Percentiles rank a stretch among this genome's conserved stretches.
Evolutionary conservation across 116 monocot species (phyloP).

Genomic region (Phalaenopsis hybrid): DNA sequence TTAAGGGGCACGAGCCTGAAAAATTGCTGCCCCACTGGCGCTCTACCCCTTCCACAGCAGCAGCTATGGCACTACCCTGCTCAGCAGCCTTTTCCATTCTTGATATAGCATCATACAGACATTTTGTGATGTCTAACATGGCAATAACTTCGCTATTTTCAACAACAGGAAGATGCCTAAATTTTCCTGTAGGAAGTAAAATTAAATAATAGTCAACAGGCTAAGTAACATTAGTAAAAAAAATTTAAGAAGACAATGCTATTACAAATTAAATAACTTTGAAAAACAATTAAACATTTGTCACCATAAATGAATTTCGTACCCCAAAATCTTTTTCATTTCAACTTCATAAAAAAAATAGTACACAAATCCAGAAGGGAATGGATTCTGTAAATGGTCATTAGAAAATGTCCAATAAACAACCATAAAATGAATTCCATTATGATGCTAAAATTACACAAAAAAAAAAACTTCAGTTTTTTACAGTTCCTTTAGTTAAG

Average conservation of each 20-base stretch:
- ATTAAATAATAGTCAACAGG: background rate
- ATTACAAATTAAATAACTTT: background rate
- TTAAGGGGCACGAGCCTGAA: conserved; percentile 33
- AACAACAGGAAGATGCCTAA: conserved; percentile 97
- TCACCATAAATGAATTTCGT: no score
- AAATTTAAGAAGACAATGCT: background rate
- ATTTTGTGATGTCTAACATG: conserved; percentile 89
- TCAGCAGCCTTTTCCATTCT: conserved; percentile 96
- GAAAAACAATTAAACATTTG: background rate
- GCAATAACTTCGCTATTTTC: conserved; percentile 97
- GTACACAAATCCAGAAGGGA: no score
- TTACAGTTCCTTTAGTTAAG: no score
- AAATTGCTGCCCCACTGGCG: conserved; percentile 68
- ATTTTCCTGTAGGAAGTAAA: conserved; percentile 54
- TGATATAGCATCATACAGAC: conserved; percentile 96
- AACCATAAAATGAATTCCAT: no score
- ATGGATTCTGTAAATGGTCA: no score
- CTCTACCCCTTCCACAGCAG: conserved; percentile 94
- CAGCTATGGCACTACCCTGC: conserved; percentile 86
- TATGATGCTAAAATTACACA: no score
- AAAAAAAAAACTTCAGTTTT: no score
- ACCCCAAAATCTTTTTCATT: no score
- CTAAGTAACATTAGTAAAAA: background rate
- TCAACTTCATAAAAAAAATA: no score
- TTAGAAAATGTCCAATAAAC: no score